Conservation (phyloP, 495 filamentous ascomycete genomes). For the Penicillium cosmopolitanum region DNA sequence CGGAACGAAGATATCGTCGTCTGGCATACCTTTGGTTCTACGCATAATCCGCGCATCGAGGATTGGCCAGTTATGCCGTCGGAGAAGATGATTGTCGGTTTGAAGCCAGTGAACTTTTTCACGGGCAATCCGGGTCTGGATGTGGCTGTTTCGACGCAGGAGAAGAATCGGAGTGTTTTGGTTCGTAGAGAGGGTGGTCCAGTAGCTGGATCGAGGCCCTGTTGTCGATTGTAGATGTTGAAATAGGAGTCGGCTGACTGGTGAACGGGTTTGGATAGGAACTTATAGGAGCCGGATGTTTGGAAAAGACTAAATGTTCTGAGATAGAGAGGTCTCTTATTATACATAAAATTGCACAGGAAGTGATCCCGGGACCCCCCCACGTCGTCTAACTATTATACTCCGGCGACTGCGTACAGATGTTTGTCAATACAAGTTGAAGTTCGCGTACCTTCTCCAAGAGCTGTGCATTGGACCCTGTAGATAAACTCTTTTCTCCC, state of each 20-base stretch:
- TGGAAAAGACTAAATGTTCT: no score
- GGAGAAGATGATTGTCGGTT: slow-evolving; percentile 48
- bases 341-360: no score
- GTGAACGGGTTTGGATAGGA: no score
- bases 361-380: no score
- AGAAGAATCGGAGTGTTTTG: slow-evolving; percentile 35
- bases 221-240: neutral
- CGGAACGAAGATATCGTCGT: slow-evolving; percentile 52
- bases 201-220: neutral
- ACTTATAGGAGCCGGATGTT: no score
- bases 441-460: no score
- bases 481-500: no score
- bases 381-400: no score
- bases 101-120: slow-evolving; percentile 78
- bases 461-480: no score
- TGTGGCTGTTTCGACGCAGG: slow-evolving; percentile 37
- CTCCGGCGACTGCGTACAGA: no score
- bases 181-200: slow-evolving; percentile 8
- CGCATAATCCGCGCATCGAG: slow-evolving; percentile 61
- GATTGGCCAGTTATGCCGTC: slow-evolving; percentile 69
- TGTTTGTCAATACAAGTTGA: no score
- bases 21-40: slow-evolving; percentile 62
- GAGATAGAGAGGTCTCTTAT: no score
- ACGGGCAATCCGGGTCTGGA: slow-evolving; percentile 63
- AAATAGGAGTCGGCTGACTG: neutral